These are phyloP conservation scores for Trichoderma erinaceum DNA, from an alignment of 495 filamentous ascomycete species.

Conservation along the genomic window DNA sequence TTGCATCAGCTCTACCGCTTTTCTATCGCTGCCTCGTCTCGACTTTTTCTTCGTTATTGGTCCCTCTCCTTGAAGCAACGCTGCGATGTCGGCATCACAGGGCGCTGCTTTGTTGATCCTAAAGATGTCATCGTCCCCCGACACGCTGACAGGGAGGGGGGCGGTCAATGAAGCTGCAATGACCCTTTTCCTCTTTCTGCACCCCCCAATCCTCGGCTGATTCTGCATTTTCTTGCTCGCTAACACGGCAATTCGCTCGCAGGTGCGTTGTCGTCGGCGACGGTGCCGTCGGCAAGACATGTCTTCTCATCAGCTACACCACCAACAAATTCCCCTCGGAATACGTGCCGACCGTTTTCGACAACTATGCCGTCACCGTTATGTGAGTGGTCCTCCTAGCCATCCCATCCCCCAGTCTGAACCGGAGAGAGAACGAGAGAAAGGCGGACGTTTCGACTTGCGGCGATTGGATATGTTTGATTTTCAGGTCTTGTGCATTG, in stretches of 20 bases:
- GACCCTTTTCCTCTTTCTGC: background rate
- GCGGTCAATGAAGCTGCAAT: slow-evolving; percentile 9
- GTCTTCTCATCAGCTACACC: slow-evolving; percentile 96
- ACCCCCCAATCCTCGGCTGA: slow-evolving; percentile 15
- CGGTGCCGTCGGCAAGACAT: slow-evolving; percentile 98
- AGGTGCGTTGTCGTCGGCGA: slow-evolving; percentile 99
- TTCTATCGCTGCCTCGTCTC: background rate
- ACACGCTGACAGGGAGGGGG: slow-evolving; percentile 11
- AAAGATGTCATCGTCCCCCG: background rate
- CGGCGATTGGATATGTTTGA: background rate
- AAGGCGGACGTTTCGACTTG: background rate
- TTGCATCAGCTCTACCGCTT: background rate
- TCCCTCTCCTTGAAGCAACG: background rate
- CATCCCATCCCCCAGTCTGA: background rate
- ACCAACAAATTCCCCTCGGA: slow-evolving; percentile 99
- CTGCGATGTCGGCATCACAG: slow-evolving; percentile 2
- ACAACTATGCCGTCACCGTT: slow-evolving; percentile 98
- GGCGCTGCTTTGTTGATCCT: background rate
- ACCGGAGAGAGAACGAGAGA: slow-evolving; percentile 3
- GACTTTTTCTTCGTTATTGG: background rate
- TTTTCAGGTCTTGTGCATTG: background rate
- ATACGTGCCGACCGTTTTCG: slow-evolving; percentile 98
- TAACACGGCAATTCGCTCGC: slow-evolving; percentile 13
- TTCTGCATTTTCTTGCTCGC: slow-evolving; percentile 16
- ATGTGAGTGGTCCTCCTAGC: slow-evolving; percentile 62